phyloP scores from a whole-genome alignment of 2,329 filamentous ascomycete species.

The Microdochium nivale region DNA sequence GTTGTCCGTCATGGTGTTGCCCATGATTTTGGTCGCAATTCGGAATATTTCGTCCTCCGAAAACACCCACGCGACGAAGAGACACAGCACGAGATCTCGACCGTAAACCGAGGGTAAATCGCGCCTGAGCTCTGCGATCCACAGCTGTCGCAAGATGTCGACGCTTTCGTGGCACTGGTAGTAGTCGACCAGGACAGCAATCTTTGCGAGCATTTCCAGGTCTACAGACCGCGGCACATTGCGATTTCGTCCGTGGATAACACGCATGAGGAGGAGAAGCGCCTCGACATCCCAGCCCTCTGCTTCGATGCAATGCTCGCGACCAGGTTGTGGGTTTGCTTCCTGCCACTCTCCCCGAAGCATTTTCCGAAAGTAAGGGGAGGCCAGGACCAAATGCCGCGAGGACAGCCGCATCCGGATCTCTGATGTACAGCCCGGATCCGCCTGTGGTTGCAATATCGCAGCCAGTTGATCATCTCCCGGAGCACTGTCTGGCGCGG shows the following conservation, averaged over 20 bases:
- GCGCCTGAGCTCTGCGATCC: background rate
- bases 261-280: background rate
- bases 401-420: background rate
- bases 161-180: background rate
- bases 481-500: too few relatives aligned
- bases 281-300: background rate
- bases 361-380: background rate
- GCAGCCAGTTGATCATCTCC: too few relatives aligned
- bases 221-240: background rate
- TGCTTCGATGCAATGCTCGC: background rate
- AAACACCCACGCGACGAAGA: background rate
- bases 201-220: background rate
- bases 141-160: background rate
- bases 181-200: background rate
- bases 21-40: background rate
- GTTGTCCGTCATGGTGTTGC: background rate
- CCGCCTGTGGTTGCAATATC: too few relatives aligned
- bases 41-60: background rate
- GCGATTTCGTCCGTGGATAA: background rate
- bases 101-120: background rate
- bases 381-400: background rate
- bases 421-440: too few relatives aligned
- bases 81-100: background rate
- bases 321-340: background rate
- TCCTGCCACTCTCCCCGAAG: background rate